Base-by-base conservation (phyloP, 257 asterid species). In the Apocynum venetum region DNA sequence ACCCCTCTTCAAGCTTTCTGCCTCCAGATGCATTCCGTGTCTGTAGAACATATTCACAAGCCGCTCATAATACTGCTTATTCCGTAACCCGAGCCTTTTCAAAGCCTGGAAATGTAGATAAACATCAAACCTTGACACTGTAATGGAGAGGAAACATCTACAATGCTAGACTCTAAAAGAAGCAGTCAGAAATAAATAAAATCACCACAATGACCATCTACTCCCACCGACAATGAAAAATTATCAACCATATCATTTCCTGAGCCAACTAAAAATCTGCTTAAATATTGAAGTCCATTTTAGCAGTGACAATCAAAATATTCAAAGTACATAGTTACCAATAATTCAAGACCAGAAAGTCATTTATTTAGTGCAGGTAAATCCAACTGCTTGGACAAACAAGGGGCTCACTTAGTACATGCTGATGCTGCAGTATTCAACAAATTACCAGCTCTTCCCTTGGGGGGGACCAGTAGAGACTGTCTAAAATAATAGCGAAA, bases 31-130 rank as follows among this genome's bases (percentile, higher is more conserved):
- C 84, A 95, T 79, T 65, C 96, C 96, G 78, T 86, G 89, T 82
- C 92, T 91, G 75, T 90, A 73, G 68, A 85, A 82, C 89, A 89
- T 75, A 79, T 86, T 82, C 72, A 84, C 83, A 75, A 88, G 86
- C 72, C 96, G 85, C 71, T 75, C 88, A 80, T 88, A 91, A 87
- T 90, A 89, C 84, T 86, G 91, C 90, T 91, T 95, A 70, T 75
- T 82, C 84, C 89, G 82, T 76, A 95, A 71, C 35, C 99, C 96
- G 78, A 95, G 96, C 89, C 97, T 87, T 86, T 79, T 82, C 78
- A 88, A 89, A 49, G 87, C 91, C 98, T 94, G 90, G 56, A 71
- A 86, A 20, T 55, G 76, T 43, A 47, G n/a, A 57, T 59, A 11
- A 38, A 15, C 38, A 44, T 43, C 48, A 8, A 48, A 67, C 10